phyloP scores from a whole-genome alignment of 108 stramenopile species.

The Mayamaea pseudoterrestris region DNA sequence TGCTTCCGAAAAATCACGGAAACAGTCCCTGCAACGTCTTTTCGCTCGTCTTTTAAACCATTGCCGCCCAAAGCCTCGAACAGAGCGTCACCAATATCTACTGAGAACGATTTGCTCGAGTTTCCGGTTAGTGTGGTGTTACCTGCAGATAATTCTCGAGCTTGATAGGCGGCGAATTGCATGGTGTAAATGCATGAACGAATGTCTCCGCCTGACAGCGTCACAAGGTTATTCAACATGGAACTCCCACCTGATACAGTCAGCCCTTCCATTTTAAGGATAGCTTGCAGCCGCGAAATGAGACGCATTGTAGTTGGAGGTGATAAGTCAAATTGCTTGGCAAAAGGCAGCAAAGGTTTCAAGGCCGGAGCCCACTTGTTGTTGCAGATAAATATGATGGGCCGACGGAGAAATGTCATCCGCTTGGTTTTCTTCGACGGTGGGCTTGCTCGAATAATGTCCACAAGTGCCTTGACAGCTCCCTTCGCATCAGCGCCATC shows the following conservation, averaged over 20 bases:
- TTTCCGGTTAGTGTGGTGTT: slow-evolving; percentile 6
- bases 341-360: slow-evolving; percentile 82
- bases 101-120: slow-evolving; percentile 3
- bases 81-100: slow-evolving; percentile 47
- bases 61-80: slow-evolving; percentile 31
- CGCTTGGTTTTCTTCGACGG: slow-evolving; percentile 16
- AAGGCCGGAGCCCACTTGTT: slow-evolving; percentile 89
- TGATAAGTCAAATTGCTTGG: slow-evolving; percentile 70
- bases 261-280: slow-evolving; percentile 55
- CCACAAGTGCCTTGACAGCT: slow-evolving; percentile 69
- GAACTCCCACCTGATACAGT: slow-evolving; percentile 30
- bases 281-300: slow-evolving; percentile 67
- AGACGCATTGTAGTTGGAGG: slow-evolving; percentile 57
- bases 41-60: slow-evolving; percentile 68
- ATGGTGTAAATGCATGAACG: slow-evolving; percentile 88
- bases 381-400: slow-evolving; percentile 97
- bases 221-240: slow-evolving; percentile 55
- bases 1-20: slow-evolving; percentile 43
- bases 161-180: slow-evolving; percentile 50
- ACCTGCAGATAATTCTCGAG: neutral
- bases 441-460: slow-evolving; percentile 76
- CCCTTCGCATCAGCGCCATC: slow-evolving; percentile 91
- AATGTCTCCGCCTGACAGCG: slow-evolving; percentile 70
- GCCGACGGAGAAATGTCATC: slow-evolving; percentile 59
- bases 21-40: slow-evolving; percentile 48